phyloP scores from a whole-genome alignment of 2,329 filamentous ascomycete genomes.

The Lecanoromycetidae sp. region DNA sequence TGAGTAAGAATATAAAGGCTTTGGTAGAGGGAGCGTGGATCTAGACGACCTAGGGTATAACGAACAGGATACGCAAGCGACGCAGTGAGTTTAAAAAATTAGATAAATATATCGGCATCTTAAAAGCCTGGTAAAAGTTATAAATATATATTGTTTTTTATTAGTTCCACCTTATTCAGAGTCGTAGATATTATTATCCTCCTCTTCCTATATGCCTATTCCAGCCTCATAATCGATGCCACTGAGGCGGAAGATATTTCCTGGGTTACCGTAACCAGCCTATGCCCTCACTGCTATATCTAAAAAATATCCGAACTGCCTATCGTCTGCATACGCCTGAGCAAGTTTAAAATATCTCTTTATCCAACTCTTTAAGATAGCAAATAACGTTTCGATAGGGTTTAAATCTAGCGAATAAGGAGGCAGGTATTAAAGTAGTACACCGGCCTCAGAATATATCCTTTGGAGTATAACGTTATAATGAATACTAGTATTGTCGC shows the following conservation, averaged over 20 bases:
- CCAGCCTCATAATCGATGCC: background rate
- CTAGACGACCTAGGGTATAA: too few relatives aligned
- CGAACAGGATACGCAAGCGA: too few relatives aligned
- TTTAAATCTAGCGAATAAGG: background rate
- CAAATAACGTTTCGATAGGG: background rate
- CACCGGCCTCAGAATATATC: background rate
- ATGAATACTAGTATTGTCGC: background rate
- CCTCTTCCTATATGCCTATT: too few relatives aligned
- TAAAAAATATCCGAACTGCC: background rate
- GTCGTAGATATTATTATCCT: too few relatives aligned
- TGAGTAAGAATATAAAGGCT: too few relatives aligned
- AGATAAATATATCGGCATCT: too few relatives aligned
- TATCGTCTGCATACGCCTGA: too few relatives aligned
- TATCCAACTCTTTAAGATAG: background rate
- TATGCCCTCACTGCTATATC: background rate
- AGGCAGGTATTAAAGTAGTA: background rate
- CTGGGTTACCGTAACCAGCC: background rate
- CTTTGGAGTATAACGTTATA: background rate
- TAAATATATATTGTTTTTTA: too few relatives aligned
- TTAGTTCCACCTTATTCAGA: too few relatives aligned
- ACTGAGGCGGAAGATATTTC: background rate
- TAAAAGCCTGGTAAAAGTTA: too few relatives aligned
- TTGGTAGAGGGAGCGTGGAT: too few relatives aligned
- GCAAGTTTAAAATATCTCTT: background rate
- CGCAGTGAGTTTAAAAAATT: too few relatives aligned